phyloP scores from a whole-genome alignment of 2,329 filamentous ascomycete genomes.

The Myriosclerotinia duriaeana region DNA sequence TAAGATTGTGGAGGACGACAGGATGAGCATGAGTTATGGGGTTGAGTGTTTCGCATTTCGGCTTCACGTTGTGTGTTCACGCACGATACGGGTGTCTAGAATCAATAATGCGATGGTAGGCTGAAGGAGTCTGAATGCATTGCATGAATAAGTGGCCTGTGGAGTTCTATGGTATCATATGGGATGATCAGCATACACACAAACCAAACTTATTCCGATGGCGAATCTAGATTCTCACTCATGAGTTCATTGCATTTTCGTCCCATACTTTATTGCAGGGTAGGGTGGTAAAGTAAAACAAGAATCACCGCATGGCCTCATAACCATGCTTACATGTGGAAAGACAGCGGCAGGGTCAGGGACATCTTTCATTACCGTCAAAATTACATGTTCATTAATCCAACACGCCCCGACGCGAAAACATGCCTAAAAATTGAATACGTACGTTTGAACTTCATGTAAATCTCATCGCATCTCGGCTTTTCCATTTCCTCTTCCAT shows the following conservation, averaged over 20 bases:
- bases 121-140: background rate
- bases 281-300: background rate
- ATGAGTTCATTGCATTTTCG: background rate
- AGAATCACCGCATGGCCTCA: background rate
- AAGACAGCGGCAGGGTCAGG: background rate
- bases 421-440: background rate
- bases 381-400: background rate
- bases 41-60: background rate
- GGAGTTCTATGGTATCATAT: background rate
- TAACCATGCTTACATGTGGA: background rate
- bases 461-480: background rate
- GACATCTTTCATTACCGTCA: background rate
- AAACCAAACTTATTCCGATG: background rate
- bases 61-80: background rate
- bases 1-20: background rate
- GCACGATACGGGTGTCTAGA: background rate
- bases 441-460: background rate
- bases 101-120: background rate
- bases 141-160: background rate
- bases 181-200: slow-evolving; percentile 10
- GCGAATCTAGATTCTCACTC: background rate
- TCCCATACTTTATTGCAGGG: background rate
- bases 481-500: background rate
- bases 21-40: too few species aligned
- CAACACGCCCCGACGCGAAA: background rate